Base-by-base conservation (phyloP, 1,284 basidiomycete species). In the Cystobasidium slooffiae region DNA sequence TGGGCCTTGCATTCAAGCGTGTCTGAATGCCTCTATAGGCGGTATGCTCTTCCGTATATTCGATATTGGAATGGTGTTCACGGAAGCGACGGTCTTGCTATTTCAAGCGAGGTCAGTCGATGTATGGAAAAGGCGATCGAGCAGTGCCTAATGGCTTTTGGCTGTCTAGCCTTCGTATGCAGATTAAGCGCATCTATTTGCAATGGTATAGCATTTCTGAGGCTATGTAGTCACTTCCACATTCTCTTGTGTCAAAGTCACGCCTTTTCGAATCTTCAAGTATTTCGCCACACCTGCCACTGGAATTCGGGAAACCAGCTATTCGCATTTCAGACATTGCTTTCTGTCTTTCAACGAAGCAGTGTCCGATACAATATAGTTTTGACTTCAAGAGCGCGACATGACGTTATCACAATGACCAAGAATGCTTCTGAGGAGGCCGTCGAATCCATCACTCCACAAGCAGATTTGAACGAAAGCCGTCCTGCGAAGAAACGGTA, bases 1-100 rank as follows among this genome's bases (percentile, higher is more conserved):
- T 59, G 70, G 70, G 12, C 70, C 70, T 52, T 73, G 70, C 70
- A 73, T 73, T 10, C 47, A 20, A 24, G 12, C 47, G 14, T 43
- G 31, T 59, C 6, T n/a, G 9, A 24, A 18, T 20, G 14, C 6
- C 10, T 16, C 2, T 24, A 37, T 8, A 7, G 8, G 14, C 24
- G 0, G 20, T 56, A 22, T 8, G 20, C 8, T 12, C 9, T 22
- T 56, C 53, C 5, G 3, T 56, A 37, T 31, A 2, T 24, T 10
- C 24, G 3, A 12, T 31, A 37, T 22, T 14, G 24, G 3, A 49
- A 12, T 51, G 16, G 20, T 20, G 16, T 16, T 20, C 20, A 14
- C 6, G 14, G 47, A 51, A 51, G 47, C 47, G 1, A 51, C 5
- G 31, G 31, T 31, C 31, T 31, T 31, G 31, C 31, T 31, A 31